Conservation (phyloP, 192 early-diverging fungal species). For the Martensiomyces pterosporus region DNA sequence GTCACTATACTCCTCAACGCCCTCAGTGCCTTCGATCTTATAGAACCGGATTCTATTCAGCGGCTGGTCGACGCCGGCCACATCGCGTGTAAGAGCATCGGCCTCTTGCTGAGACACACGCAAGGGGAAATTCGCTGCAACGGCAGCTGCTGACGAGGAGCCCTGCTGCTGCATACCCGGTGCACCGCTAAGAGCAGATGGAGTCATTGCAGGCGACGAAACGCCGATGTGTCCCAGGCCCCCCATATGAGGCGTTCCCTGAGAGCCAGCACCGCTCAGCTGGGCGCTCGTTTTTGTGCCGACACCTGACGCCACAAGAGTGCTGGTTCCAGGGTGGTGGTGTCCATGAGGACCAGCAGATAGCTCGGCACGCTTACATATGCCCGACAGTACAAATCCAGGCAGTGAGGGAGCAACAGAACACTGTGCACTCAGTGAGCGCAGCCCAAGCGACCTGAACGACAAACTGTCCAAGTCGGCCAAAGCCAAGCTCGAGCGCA, state of each 20-base stretch:
- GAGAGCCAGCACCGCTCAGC: background rate
- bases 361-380: slow-evolving; percentile 4
- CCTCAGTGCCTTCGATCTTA: slow-evolving; percentile 46
- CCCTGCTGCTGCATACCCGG: background rate
- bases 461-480: slow-evolving; percentile 44
- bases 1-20: slow-evolving; percentile 38
- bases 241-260: slow-evolving; percentile 1
- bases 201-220: background rate
- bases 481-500: slow-evolving; percentile 43
- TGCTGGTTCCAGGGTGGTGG: background rate
- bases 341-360: background rate
- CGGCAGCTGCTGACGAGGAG: slow-evolving; percentile 2
- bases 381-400: slow-evolving; percentile 24
- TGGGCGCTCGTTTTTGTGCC: no score
- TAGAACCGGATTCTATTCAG: slow-evolving; percentile 41
- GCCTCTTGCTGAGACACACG: slow-evolving; percentile 45
- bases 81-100: slow-evolving; percentile 32
- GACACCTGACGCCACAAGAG: background rate
- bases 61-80: slow-evolving; percentile 26
- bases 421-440: slow-evolving; percentile 19
- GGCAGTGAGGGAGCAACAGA: slow-evolving; percentile 8
- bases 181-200: background rate
- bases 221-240: background rate
- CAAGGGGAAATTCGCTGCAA: slow-evolving; percentile 25
- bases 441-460: slow-evolving; percentile 39